Evolutionary conservation across 2,329 filamentous ascomycete species (phyloP).

Genomic region (Neonectria ditissima): DNA sequence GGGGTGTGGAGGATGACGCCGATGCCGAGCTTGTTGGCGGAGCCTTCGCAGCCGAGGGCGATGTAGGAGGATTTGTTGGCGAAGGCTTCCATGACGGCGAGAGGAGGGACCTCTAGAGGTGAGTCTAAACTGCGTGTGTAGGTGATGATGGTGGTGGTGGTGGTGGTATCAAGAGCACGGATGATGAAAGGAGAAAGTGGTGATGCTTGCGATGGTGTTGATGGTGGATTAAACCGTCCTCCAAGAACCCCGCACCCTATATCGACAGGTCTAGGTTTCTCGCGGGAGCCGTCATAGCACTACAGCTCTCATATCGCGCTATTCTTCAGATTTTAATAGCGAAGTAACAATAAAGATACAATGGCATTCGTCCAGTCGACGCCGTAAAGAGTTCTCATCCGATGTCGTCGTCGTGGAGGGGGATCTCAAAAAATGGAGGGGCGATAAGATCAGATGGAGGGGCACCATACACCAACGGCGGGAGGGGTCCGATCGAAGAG

Average conservation of each 20-base stretch:
- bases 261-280: background rate
- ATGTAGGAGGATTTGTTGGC: conserved; percentile 58
- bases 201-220: conserved; percentile 11
- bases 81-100: conserved; percentile 34
- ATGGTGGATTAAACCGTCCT: background rate
- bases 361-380: background rate
- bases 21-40: conserved; percentile 96
- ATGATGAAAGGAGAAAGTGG: conserved; percentile 7
- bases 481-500: background rate
- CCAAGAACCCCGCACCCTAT: background rate
- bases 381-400: background rate
- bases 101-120: background rate
- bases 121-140: background rate
- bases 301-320: background rate
- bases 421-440: conserved; percentile 18
- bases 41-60: conserved; percentile 81
- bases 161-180: conserved; percentile 17
- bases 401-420: conserved; percentile 7
- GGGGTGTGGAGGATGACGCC: conserved; percentile 86
- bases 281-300: background rate
- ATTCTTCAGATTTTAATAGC: background rate
- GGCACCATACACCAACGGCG: conserved; percentile 14
- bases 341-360: background rate
- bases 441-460: conserved; percentile 25
- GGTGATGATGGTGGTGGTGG: conserved; percentile 28